Percentiles rank a stretch among this genome's conserved stretches.
Conservation (phyloP, 768 basidiomycete species). For the Dioszegia aurantiaca region DNA sequence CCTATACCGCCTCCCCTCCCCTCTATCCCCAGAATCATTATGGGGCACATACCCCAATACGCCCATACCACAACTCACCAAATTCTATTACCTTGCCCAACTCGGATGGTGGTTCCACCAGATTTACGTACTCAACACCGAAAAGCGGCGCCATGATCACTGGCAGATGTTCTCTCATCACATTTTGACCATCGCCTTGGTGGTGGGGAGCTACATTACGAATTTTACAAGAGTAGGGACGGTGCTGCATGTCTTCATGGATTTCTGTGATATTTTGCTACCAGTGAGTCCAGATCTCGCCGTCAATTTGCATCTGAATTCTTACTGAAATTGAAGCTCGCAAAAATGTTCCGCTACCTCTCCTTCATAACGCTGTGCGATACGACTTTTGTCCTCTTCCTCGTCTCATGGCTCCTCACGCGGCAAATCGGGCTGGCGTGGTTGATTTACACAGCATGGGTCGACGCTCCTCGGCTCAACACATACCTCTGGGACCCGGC, state of each 20-base stretch:
- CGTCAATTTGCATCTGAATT: neutral
- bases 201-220: slow-evolving; percentile 71
- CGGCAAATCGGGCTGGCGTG: slow-evolving; percentile 77
- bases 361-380: slow-evolving; percentile 66
- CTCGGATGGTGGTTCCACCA: slow-evolving; percentile 88
- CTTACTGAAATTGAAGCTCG: slow-evolving; percentile 58
- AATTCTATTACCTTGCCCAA: slow-evolving; percentile 84
- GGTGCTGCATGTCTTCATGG: slow-evolving; percentile 87
- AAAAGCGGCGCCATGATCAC: slow-evolving; percentile 88
- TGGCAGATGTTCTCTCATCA: slow-evolving; percentile 96
- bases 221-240: slow-evolving; percentile 88
- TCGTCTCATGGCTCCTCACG: slow-evolving; percentile 85
- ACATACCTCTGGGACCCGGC: slow-evolving; percentile 63
- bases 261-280: slow-evolving; percentile 86
- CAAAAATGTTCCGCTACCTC: slow-evolving; percentile 93
- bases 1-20: slow-evolving; percentile 64
- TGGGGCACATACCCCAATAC: slow-evolving; percentile 82
- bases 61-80: slow-evolving; percentile 73
- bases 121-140: slow-evolving; percentile 85
- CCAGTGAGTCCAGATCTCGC: slow-evolving; percentile 64
- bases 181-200: slow-evolving; percentile 76
- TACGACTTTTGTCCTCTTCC: slow-evolving; percentile 71
- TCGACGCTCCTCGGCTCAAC: slow-evolving; percentile 59
- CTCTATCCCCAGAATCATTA: slow-evolving; percentile 64
- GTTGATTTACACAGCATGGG: slow-evolving; percentile 64